These are phyloP conservation scores for Coemansia sp. DNA, from an alignment of 192 early-diverging fungal species.

Conservation along the genomic window DNA sequence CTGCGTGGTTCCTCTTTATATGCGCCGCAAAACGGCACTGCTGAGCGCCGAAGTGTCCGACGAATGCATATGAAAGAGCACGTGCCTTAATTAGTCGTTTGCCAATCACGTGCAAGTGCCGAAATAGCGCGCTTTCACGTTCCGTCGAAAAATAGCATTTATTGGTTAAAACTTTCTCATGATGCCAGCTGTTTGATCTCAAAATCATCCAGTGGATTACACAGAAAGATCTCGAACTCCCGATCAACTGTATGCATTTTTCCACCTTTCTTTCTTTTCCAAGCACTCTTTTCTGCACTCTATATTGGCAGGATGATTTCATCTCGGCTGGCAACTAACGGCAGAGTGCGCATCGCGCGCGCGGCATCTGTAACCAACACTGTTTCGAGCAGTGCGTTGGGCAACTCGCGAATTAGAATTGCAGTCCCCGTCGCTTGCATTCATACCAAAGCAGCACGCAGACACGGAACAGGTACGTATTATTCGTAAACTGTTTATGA, in stretches of 20 bases:
- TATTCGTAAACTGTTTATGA: neutral
- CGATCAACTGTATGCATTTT: neutral
- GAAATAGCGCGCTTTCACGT: neutral
- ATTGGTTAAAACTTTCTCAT: too few relatives aligned
- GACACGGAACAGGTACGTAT: conserved; percentile 1
- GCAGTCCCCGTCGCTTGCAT: neutral
- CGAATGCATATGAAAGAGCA: conserved; percentile 1
- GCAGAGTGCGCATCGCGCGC: conserved; percentile 7
- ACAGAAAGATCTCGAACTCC: neutral
- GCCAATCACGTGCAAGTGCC: conserved; percentile 13
- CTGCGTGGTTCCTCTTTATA: conserved; percentile 2
- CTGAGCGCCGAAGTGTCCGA: neutral
- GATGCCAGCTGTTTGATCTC: too few relatives aligned
- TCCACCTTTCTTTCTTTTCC: neutral
- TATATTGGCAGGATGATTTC: conserved; percentile 9
- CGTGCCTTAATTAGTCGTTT: conserved; percentile 2
- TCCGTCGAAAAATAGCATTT: neutral
- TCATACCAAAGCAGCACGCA: neutral
- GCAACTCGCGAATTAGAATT: neutral
- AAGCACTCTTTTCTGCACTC: neutral
- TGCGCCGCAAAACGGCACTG: conserved; percentile 7
- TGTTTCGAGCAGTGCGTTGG: neutral
- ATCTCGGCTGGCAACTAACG: conserved; percentile 5
- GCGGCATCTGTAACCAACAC: neutral
- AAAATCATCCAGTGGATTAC: neutral